These are phyloP conservation scores for Lycium barbarum DNA, from an alignment of 257 asterid species.

Conservation along the genomic window DNA sequence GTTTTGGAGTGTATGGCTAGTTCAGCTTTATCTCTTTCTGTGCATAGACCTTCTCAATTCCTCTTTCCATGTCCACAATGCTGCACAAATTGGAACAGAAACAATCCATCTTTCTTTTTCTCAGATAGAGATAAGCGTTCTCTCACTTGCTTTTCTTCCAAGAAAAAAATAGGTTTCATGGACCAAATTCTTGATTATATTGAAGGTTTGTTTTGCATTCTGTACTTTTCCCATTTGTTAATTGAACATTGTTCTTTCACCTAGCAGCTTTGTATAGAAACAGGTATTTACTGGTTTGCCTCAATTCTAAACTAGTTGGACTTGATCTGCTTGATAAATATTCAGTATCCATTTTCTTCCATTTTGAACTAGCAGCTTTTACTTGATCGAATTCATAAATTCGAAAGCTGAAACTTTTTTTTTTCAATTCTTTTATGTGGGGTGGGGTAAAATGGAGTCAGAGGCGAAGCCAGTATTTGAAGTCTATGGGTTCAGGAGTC, in stretches of 20 bases:
- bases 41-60: not conserved
- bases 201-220: conserved; percentile 57
- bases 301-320: not conserved
- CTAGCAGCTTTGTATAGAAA: not conserved
- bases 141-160: conserved; percentile 71
- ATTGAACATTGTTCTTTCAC: not conserved
- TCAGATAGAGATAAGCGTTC: conserved; percentile 47
- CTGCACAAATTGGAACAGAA: not conserved
- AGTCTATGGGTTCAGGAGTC: no score
- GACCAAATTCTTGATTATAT: conserved; percentile 96
- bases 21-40: conserved; percentile 16
- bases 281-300: not conserved
- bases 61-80: not conserved
- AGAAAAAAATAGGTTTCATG: conserved; percentile 81
- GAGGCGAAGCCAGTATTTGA: no score
- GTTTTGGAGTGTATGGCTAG: conserved; percentile 20
- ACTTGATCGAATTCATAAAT: not conserved
- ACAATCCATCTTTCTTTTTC: conserved; percentile 19
- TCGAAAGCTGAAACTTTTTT: not conserved
- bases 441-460: not conserved
- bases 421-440: not conserved
- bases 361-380: not conserved
- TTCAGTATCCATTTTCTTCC: not conserved
- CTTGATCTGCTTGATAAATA: not conserved
- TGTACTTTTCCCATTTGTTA: not conserved